Percentiles rank a stretch among this genome's conserved stretches.
phyloP scores from a whole-genome alignment of 257 asterid species.

The Avicennia marina region DNA sequence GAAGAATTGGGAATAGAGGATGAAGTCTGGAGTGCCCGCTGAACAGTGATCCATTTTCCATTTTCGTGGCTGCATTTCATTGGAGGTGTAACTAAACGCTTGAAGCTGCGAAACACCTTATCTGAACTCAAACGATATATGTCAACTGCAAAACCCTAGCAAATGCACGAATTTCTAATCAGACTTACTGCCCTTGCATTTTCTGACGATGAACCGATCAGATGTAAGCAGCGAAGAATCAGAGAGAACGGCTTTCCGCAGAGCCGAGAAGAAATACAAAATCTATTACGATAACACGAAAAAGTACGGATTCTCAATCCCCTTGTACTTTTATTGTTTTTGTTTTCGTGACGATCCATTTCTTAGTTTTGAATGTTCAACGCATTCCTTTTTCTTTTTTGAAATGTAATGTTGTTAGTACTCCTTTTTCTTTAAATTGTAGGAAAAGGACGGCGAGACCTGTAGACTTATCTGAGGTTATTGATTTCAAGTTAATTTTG shows the following conservation, averaged over 20 bases:
- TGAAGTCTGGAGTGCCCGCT: no score
- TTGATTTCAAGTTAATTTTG: conserved; percentile 77
- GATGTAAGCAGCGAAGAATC: conserved; percentile 46
- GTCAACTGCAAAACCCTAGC: conserved; percentile 36
- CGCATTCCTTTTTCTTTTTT: background rate
- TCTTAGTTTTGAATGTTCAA: background rate
- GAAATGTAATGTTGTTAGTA: background rate
- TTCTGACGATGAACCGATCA: conserved; percentile 51
- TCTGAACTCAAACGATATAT: no score
- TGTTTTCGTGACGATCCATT: background rate
- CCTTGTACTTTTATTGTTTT: background rate
- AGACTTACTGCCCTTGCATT: background rate
- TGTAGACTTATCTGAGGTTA: conserved; percentile 86
- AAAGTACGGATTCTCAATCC: conserved; percentile 35
- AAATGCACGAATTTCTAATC: conserved; percentile 11
- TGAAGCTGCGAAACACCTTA: no score
- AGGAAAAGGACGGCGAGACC: conserved; percentile 69
- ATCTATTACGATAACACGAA: conserved; percentile 66
- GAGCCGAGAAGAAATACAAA: conserved; percentile 89
- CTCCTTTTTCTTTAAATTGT: background rate
- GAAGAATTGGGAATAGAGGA: no score
- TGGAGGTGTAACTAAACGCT: no score
- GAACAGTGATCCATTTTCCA: no score
- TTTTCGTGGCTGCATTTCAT: no score
- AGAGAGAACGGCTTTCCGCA: conserved; percentile 86